Conservation (phyloP, 2,329 filamentous ascomycete genomes). For the Colletotrichum sp. region DNA sequence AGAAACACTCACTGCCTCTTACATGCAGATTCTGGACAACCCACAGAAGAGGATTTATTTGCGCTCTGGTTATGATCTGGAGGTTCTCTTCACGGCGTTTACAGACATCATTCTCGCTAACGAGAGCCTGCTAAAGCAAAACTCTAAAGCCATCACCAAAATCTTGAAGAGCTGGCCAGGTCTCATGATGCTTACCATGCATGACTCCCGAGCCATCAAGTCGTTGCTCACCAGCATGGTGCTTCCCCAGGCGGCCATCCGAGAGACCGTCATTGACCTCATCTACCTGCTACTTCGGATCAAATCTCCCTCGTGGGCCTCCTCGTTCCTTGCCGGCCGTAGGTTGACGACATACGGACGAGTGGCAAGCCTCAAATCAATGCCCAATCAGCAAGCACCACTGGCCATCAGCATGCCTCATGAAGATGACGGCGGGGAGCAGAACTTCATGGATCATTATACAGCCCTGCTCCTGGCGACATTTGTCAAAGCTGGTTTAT, state of each 20-base stretch:
- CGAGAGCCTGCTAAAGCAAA: conserved; percentile 75
- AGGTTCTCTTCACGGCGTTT: conserved; percentile 88
- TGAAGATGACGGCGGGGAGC: conserved; percentile 72
- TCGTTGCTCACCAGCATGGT: conserved; percentile 75
- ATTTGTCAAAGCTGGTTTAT: conserved; percentile 80
- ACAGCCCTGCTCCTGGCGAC: conserved; percentile 86
- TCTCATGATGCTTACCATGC: conserved; percentile 85
- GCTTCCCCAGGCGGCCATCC: conserved; percentile 58
- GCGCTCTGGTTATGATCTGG: conserved; percentile 87
- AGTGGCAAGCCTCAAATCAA: conserved; percentile 80
- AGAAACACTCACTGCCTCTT: conserved; percentile 85
- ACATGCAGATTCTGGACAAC: conserved; percentile 87
- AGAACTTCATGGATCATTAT: conserved; percentile 93
- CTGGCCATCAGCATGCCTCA: conserved; percentile 44
- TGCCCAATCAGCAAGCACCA: conserved; percentile 42
- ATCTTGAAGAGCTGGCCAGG: conserved; percentile 95
- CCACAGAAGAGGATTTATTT: conserved; percentile 82
- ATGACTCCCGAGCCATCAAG: conserved; percentile 80
- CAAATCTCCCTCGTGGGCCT: conserved; percentile 93
- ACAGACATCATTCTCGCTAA: conserved; percentile 77
- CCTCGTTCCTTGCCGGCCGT: conserved; percentile 90
- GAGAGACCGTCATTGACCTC: conserved; percentile 85
- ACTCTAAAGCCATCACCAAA: conserved; percentile 89
- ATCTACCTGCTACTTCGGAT: conserved; percentile 83
- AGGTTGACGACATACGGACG: conserved; percentile 96